Conservation (phyloP, 78 protist species). For the Emiliania huxleyi region DNA sequence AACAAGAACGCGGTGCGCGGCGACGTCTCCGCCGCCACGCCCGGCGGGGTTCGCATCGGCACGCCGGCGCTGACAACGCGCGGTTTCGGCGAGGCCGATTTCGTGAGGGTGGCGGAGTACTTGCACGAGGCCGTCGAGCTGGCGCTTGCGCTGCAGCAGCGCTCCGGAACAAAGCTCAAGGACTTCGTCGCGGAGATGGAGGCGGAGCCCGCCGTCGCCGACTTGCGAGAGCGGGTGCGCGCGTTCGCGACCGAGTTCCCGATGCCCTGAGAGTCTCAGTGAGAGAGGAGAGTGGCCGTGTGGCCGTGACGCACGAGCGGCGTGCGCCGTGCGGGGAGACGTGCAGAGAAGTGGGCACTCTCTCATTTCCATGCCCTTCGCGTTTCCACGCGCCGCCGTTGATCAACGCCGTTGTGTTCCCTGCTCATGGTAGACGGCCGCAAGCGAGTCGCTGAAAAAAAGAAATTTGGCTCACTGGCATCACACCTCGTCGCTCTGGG, state of each 20-base stretch:
- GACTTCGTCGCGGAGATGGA: conserved; percentile 76
- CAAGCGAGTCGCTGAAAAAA: no score
- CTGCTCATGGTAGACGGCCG: no score
- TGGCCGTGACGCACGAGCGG: no score
- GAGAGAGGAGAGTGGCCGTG: no score
- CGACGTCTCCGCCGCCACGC: conserved; percentile 87
- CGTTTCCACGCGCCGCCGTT: no score
- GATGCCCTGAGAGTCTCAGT: conserved; percentile 17
- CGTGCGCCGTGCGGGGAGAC: no score
- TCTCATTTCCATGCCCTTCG: no score
- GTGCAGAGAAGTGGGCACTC: no score
- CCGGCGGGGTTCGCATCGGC: conserved; percentile 74
- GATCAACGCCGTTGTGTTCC: no score
- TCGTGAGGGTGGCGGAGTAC: conserved; percentile 83
- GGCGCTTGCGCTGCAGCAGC: conserved; percentile 63
- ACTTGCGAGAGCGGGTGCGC: conserved; percentile 65
- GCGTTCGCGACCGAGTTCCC: conserved; percentile 73
- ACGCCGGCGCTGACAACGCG: conserved; percentile 95
- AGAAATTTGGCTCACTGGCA: no score
- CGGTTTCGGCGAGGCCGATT: conserved; percentile 83
- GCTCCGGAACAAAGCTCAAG: conserved; percentile 61
- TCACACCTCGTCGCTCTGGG: no score
- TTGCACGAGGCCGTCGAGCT: conserved; percentile 78
- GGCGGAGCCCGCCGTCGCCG: conserved; percentile 23
- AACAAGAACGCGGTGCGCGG: conserved; percentile 97